Conservation (phyloP, 1,139 yeast species). For the Scheffersomyces quercinus region DNA sequence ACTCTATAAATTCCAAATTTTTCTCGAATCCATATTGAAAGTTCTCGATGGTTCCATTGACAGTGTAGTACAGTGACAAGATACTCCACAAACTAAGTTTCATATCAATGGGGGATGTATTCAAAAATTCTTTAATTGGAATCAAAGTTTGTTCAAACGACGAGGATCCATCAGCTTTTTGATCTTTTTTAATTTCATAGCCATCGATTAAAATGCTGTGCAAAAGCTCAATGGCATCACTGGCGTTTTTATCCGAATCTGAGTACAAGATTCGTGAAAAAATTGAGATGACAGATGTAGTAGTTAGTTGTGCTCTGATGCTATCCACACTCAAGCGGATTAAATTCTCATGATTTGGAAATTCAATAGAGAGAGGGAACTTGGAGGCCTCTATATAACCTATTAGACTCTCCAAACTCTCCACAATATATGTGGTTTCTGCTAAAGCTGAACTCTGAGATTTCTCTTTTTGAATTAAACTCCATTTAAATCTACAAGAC, state of each 20-base stretch:
- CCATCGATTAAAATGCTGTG: constrained; percentile 48
- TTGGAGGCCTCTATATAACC: constrained; percentile 6
- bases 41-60: constrained; percentile 35
- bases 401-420: constrained; percentile 24
- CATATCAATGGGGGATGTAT: constrained; percentile 64
- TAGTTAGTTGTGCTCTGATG: constrained; percentile 63
- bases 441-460: constrained; percentile 32
- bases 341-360: constrained; percentile 58
- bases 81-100: constrained; percentile 76
- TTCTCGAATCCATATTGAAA: constrained; percentile 58
- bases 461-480: constrained; percentile 30
- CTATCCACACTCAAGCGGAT: constrained; percentile 54
- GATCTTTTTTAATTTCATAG: constrained; percentile 11
- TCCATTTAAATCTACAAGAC: constrained; percentile 35
- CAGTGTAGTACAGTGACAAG: constrained; percentile 60
- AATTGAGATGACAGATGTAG: constrained; percentile 63
- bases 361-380: constrained; percentile 12
- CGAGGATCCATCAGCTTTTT: background rate
- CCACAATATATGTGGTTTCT: constrained; percentile 28
- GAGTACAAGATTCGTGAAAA: constrained; percentile 60
- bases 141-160: constrained; percentile 18
- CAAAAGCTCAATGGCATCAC: constrained; percentile 52
- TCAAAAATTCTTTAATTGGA: constrained; percentile 62
- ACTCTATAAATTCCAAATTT: constrained; percentile 44
- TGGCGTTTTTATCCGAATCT: constrained; percentile 33